phyloP scores from a whole-genome alignment of 805 yeast genomes.

The Kluyveromyces aestuarii region DNA sequence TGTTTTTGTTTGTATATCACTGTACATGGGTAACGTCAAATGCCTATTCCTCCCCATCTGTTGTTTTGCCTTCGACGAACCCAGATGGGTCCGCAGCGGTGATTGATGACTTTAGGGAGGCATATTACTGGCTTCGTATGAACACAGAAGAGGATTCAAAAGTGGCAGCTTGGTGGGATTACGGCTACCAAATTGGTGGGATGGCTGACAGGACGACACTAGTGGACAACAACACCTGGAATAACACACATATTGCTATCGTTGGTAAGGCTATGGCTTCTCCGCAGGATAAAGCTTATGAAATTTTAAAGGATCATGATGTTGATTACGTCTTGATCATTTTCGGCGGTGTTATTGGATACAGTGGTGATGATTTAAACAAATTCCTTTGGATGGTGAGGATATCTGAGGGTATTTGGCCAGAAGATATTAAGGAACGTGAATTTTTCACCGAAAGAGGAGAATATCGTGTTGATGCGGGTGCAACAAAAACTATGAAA shows the following conservation, averaged over 20 bases:
- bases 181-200: constrained; percentile 99
- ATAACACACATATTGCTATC: constrained; percentile 97
- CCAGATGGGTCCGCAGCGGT: constrained; percentile 80
- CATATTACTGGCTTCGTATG: constrained; percentile 97
- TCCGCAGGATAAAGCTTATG: constrained; percentile 77
- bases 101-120: constrained; percentile 97
- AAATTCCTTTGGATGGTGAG: constrained; percentile 98
- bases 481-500: constrained; percentile 78
- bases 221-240: constrained; percentile 99
- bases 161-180: constrained; percentile 99
- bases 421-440: constrained; percentile 89
- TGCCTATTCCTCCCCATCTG: constrained; percentile 97
- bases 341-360: constrained; percentile 91
- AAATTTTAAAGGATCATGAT: constrained; percentile 81
- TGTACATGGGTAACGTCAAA: constrained; percentile 96
- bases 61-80: constrained; percentile 69
- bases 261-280: constrained; percentile 98
- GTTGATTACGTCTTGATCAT: constrained; percentile 90
- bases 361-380: constrained; percentile 92
- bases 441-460: constrained; percentile 77
- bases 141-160: constrained; percentile 94
- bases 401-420: constrained; percentile 99
- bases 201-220: constrained; percentile 99
- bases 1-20: constrained; percentile 77
- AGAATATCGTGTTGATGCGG: constrained; percentile 77